These are phyloP conservation scores for Plasmodium gaboni DNA, from an alignment of 169 alveolate species.

Conservation along the genomic window DNA sequence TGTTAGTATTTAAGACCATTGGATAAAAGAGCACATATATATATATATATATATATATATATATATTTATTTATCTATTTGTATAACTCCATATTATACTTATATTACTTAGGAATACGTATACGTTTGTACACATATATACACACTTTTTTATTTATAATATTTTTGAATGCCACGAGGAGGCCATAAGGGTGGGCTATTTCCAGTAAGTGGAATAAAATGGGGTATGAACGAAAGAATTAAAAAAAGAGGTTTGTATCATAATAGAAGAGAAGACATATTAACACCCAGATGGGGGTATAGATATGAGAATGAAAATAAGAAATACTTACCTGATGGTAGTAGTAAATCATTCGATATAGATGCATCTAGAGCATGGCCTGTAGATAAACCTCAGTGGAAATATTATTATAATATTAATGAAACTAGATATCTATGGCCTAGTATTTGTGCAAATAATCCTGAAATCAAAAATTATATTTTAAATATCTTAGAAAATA, in stretches of 20 bases:
- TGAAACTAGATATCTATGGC: slow-evolving; percentile 81
- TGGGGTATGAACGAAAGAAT: slow-evolving; percentile 80
- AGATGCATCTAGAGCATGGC: slow-evolving; percentile 81
- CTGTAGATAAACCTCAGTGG: slow-evolving; percentile 77
- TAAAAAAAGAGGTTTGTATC: slow-evolving; percentile 84
- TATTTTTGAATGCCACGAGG: slow-evolving; percentile 67
- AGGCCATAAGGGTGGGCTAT: slow-evolving; percentile 75
- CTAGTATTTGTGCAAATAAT: slow-evolving; percentile 80
- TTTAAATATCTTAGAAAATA: slow-evolving; percentile 80
- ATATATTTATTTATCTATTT: too few species aligned
- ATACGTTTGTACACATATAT: too few species aligned
- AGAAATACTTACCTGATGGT: slow-evolving; percentile 76
- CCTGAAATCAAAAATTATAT: slow-evolving; percentile 79
- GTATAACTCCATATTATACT: too few species aligned
- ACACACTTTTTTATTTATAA: neutral
- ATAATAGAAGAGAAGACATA: slow-evolving; percentile 84
- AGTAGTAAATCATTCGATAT: slow-evolving; percentile 79
- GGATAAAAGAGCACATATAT: too few species aligned
- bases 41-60: too few species aligned
- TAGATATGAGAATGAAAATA: slow-evolving; percentile 75
- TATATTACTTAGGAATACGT: too few species aligned
- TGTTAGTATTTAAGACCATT: too few species aligned
- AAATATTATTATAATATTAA: slow-evolving; percentile 77
- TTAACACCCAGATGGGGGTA: slow-evolving; percentile 87
- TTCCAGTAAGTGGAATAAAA: slow-evolving; percentile 84